Evolutionary conservation across 2,329 filamentous ascomycete genomes (phyloP).

Genomic region (Mycocentrospora acerina): DNA sequence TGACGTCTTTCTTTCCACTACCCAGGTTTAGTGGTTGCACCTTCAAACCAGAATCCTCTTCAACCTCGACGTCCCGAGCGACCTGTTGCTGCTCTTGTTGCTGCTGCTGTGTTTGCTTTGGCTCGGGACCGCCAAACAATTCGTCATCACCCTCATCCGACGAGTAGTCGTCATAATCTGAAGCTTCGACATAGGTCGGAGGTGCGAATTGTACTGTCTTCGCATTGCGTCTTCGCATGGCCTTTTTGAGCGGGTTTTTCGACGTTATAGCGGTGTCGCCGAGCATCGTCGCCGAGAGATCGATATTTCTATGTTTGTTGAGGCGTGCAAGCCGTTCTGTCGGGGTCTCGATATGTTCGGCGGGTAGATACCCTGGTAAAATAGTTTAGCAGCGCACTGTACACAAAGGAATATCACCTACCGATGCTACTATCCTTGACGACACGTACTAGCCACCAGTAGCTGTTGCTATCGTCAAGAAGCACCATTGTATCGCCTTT

Average conservation of each 20-base stretch:
- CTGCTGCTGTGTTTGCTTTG: slow-evolving; percentile 27
- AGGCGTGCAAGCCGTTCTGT: slow-evolving; percentile 89
- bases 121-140: slow-evolving; percentile 39
- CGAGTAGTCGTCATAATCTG: slow-evolving; percentile 80
- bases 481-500: slow-evolving; percentile 99
- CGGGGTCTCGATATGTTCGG: slow-evolving; percentile 97
- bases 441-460: slow-evolving; percentile 98
- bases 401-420: slow-evolving; percentile 37
- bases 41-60: slow-evolving; percentile 40
- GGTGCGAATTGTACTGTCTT: slow-evolving; percentile 86
- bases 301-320: slow-evolving; percentile 98
- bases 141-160: slow-evolving; percentile 61
- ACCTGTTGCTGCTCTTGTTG: slow-evolving; percentile 25
- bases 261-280: slow-evolving; percentile 75
- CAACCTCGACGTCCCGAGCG: slow-evolving; percentile 42
- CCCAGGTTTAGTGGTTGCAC: slow-evolving; percentile 43
- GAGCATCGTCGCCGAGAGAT: slow-evolving; percentile 73
- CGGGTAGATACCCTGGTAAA: slow-evolving; percentile 87
- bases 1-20: slow-evolving; percentile 32
- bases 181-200: slow-evolving; percentile 85
- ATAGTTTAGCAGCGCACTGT: slow-evolving; percentile 3
- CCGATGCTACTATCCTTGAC: slow-evolving; percentile 97
- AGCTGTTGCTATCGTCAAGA: slow-evolving; percentile 97
- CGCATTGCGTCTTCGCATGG: slow-evolving; percentile 76
- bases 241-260: slow-evolving; percentile 79